Evolutionary conservation across 2,329 filamentous ascomycete genomes (phyloP).

Genomic region (Passalora sequoiae): DNA sequence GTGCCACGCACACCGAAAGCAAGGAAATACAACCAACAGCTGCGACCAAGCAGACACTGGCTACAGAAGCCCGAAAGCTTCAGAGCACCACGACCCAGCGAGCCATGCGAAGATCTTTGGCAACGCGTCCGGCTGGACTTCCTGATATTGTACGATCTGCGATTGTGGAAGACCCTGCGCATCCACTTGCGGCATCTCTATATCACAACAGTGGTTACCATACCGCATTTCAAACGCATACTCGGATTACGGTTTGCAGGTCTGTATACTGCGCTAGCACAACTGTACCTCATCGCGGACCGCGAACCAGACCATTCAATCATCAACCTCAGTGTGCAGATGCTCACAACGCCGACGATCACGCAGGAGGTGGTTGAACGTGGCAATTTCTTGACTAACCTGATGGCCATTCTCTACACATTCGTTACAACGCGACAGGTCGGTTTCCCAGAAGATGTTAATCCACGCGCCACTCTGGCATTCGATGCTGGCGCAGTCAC

Average conservation of each 20-base stretch:
- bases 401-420: slow-evolving; percentile 95
- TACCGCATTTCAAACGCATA: slow-evolving; percentile 93
- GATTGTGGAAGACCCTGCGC: slow-evolving; percentile 93
- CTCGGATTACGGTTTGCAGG: slow-evolving; percentile 90
- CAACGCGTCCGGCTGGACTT: slow-evolving; percentile 87
- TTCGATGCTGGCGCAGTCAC: slow-evolving; percentile 94
- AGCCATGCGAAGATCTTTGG: slow-evolving; percentile 77
- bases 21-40: slow-evolving; percentile 42
- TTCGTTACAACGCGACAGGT: slow-evolving; percentile 96
- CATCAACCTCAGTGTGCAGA: slow-evolving; percentile 93
- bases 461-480: slow-evolving; percentile 76
- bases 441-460: slow-evolving; percentile 84
- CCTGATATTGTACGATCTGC: slow-evolving; percentile 87
- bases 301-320: slow-evolving; percentile 97
- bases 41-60: slow-evolving; percentile 77
- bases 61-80: slow-evolving; percentile 71
- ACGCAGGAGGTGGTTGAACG: slow-evolving; percentile 91
- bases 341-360: slow-evolving; percentile 94
- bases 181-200: slow-evolving; percentile 89
- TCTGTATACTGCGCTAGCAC: slow-evolving; percentile 86
- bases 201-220: slow-evolving; percentile 91
- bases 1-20: slow-evolving; percentile 75
- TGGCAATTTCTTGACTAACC: slow-evolving; percentile 89
- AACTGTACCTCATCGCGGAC: slow-evolving; percentile 92
- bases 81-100: slow-evolving; percentile 41